A percentile compares a stretch with the other conserved stretches of the same genome.
Conservation (phyloP, 1,139 yeast species). For the Pichia norvegensis region DNA sequence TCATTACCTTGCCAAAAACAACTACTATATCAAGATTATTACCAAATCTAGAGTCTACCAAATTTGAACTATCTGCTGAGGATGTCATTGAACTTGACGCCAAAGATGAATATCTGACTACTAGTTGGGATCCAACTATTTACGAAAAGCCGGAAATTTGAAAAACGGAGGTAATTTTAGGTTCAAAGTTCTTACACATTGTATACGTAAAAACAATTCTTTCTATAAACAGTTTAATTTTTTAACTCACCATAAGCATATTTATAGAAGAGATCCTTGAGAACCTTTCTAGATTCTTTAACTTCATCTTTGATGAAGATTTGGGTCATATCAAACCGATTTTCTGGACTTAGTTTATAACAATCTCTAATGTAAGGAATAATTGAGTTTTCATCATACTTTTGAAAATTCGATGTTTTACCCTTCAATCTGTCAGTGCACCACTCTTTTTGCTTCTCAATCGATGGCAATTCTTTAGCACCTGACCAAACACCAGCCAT, state of each 20-base stretch:
- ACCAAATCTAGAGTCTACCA: slow-evolving; percentile 2
- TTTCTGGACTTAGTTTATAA: slow-evolving; percentile 25
- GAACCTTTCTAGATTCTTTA: slow-evolving; percentile 6
- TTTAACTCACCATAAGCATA: slow-evolving; percentile 11
- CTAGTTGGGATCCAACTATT: slow-evolving; percentile 22
- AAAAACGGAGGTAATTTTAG: too few relatives aligned
- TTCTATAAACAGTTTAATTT: not conserved
- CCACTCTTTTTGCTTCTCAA: slow-evolving; percentile 21
- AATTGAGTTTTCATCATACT: slow-evolving; percentile 26
- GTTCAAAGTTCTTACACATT: too few relatives aligned
- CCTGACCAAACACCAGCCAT: slow-evolving; percentile 41
- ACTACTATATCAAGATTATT: not conserved
- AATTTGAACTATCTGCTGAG: slow-evolving; percentile 1
- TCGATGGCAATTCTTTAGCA: slow-evolving; percentile 19
- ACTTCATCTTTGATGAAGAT: slow-evolving; percentile 11
- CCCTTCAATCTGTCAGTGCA: slow-evolving; percentile 12
- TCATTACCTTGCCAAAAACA: slow-evolving; percentile 60
- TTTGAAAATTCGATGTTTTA: slow-evolving; percentile 28
- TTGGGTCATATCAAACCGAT: slow-evolving; percentile 20
- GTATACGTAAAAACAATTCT: too few relatives aligned
- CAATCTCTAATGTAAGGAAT: slow-evolving; percentile 26
- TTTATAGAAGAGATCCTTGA: slow-evolving; percentile 15
- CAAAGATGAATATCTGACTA: slow-evolving; percentile 11
- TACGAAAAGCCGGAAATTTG: slow-evolving; percentile 2
- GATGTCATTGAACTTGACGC: slow-evolving; percentile 1